A percentile compares a stretch with the other conserved stretches of the same genome.
These are phyloP conservation scores for Apiospora rasikravindrae DNA, from an alignment of 2,329 filamentous ascomycete genomes.

Conservation along the genomic window DNA sequence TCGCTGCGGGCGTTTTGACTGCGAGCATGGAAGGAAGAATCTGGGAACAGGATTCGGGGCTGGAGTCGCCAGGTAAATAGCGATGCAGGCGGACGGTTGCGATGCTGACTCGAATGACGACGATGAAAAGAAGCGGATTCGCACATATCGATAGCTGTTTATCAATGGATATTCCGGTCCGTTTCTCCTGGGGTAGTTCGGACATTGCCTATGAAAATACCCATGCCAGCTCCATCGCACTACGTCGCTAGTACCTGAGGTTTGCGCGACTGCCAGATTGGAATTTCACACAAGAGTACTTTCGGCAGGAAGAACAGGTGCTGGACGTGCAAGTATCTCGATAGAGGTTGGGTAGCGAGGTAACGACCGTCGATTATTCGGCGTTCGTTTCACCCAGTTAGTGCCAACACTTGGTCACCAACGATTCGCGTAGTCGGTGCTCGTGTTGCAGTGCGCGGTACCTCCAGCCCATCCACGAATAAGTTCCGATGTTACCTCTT, in stretches of 20 bases:
- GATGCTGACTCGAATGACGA: slow-evolving; percentile 10
- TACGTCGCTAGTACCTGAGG: neutral
- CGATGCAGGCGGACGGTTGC: slow-evolving; percentile 2
- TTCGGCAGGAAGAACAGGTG: neutral
- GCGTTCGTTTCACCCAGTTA: neutral
- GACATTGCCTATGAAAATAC: slow-evolving; percentile 14
- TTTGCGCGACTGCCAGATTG: slow-evolving; percentile 1
- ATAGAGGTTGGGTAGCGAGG: slow-evolving; percentile 1
- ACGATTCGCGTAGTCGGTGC: slow-evolving; percentile 13
- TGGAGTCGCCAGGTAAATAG: neutral
- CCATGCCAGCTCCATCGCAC: slow-evolving; percentile 14
- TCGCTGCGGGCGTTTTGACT: neutral
- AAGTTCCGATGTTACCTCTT: neutral
- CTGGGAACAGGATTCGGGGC: neutral
- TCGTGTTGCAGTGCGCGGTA: neutral
- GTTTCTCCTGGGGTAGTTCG: slow-evolving; percentile 17
- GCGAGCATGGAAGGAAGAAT: neutral
- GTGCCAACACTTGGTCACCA: slow-evolving; percentile 1
- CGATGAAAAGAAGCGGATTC: neutral
- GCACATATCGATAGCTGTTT: slow-evolving; percentile 12
- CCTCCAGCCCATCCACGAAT: neutral
- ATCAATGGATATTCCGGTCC: slow-evolving; percentile 16
- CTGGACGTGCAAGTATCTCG: neutral
- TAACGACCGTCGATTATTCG: neutral
- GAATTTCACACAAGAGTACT: neutral